These are phyloP conservation scores for Geosmithia morbida DNA, from an alignment of 2,329 filamentous ascomycete genomes.

Conservation along the genomic window DNA sequence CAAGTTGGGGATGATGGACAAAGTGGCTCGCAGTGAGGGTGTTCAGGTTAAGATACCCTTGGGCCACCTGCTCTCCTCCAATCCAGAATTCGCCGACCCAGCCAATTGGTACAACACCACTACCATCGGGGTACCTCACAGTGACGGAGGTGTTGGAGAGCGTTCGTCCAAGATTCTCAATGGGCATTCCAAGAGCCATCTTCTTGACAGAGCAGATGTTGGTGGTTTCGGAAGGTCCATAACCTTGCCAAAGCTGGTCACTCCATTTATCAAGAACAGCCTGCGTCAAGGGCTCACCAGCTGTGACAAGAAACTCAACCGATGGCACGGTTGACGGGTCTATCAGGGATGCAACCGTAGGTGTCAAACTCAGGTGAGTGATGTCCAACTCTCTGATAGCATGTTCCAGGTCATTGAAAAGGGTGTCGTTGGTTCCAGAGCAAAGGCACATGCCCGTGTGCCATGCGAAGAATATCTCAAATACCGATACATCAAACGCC, in stretches of 20 bases:
- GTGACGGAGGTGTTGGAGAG: constrained; percentile 66
- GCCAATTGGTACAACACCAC: constrained; percentile 49
- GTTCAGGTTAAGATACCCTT: constrained; percentile 56
- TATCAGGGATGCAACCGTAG: constrained; percentile 69
- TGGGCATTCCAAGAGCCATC: constrained; percentile 40
- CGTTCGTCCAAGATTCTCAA: constrained; percentile 63
- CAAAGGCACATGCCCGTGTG: constrained; percentile 65
- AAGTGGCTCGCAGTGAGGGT: constrained; percentile 52
- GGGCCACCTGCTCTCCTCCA: constrained; percentile 67
- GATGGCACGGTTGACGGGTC: constrained; percentile 51
- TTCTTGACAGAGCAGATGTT: constrained; percentile 71
- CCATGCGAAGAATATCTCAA: constrained; percentile 84
- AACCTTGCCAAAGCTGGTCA: constrained; percentile 59
- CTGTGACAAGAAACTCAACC: constrained; percentile 65
- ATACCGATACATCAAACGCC: constrained; percentile 77
- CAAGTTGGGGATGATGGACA: constrained; percentile 50
- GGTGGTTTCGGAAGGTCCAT: constrained; percentile 75
- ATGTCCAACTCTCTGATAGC: constrained; percentile 48
- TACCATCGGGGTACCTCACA: constrained; percentile 32
- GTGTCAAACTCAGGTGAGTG: constrained; percentile 75
- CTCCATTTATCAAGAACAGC: constrained; percentile 59
- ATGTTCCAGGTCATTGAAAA: constrained; percentile 59
- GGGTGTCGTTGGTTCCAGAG: constrained; percentile 55
- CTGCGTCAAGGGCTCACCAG: constrained; percentile 66
- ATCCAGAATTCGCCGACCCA: constrained; percentile 76